These are phyloP conservation scores for Penicillium crustosum DNA, from an alignment of 2,329 filamentous ascomycete genomes.

Conservation along the genomic window DNA sequence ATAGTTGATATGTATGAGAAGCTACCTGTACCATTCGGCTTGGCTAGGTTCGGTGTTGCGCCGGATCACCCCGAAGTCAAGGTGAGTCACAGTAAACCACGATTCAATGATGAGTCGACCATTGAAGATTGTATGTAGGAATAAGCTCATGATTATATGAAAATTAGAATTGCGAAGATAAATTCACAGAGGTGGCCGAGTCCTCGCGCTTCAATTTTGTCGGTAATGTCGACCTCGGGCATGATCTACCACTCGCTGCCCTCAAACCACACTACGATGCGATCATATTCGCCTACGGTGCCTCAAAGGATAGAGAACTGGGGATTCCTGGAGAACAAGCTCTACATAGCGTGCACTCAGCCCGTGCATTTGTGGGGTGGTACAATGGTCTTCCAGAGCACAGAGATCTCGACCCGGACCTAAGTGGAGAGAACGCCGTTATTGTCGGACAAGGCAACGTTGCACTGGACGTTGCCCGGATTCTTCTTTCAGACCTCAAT, in stretches of 20 bases:
- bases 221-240: constrained; percentile 81
- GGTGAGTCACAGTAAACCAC: constrained; percentile 50
- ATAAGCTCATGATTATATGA: neutral
- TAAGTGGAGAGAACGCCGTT: constrained; percentile 77
- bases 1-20: constrained; percentile 95
- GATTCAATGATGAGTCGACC: neutral
- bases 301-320: constrained; percentile 76
- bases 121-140: neutral
- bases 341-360: constrained; percentile 72
- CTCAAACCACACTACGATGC: constrained; percentile 86
- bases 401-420: constrained; percentile 67
- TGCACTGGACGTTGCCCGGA: constrained; percentile 86
- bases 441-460: constrained; percentile 96
- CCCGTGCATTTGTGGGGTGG: constrained; percentile 93
- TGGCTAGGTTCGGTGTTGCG: constrained; percentile 93
- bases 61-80: constrained; percentile 98
- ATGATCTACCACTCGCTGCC: constrained; percentile 63
- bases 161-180: constrained; percentile 84
- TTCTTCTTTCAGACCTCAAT: constrained; percentile 75
- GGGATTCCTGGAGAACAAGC: constrained; percentile 74
- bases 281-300: constrained; percentile 89
- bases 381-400: constrained; percentile 94
- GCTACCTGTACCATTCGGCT: constrained; percentile 85
- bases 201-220: constrained; percentile 85
- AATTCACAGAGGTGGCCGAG: constrained; percentile 82